These are phyloP conservation scores for Xerocomus brunneocitrinus DNA, from an alignment of 768 basidiomycete species.

Conservation along the genomic window DNA sequence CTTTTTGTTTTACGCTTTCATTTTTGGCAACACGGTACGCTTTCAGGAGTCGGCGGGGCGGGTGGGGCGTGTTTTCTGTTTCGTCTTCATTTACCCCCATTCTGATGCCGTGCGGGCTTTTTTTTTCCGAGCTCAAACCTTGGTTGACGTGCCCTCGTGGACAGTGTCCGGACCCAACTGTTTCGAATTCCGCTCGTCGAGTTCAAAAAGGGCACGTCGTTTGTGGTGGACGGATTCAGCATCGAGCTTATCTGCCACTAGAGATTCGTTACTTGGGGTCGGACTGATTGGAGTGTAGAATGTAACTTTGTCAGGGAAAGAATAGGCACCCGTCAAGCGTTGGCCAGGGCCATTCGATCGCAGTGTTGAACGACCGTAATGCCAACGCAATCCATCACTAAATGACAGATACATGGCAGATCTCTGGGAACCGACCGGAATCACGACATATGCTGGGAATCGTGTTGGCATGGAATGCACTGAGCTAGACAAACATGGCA, in stretches of 20 bases:
- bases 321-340: constrained; percentile 11
- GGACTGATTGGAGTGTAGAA: constrained; percentile 17
- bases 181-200: neutral
- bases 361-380: neutral
- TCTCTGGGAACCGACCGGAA: constrained; percentile 6
- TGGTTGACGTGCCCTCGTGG: constrained; percentile 20
- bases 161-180: neutral
- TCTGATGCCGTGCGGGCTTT: constrained; percentile 4
- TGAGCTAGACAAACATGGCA: neutral
- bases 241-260: neutral
- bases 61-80: neutral
- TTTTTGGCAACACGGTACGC: neutral
- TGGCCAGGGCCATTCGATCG: constrained; percentile 5
- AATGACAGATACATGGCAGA: neutral
- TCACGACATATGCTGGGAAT: constrained; percentile 3
- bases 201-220: neutral
- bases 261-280: constrained; percentile 10
- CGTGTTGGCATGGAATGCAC: constrained; percentile 10
- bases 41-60: neutral
- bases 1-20: neutral
- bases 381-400: neutral
- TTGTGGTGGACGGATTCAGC: neutral
- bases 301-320: constrained; percentile 15
- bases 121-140: constrained; percentile 15
- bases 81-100: constrained; percentile 3